Base-by-base conservation (phyloP, 192 early-diverging fungal species). In the Chytriomyces sp. region DNA sequence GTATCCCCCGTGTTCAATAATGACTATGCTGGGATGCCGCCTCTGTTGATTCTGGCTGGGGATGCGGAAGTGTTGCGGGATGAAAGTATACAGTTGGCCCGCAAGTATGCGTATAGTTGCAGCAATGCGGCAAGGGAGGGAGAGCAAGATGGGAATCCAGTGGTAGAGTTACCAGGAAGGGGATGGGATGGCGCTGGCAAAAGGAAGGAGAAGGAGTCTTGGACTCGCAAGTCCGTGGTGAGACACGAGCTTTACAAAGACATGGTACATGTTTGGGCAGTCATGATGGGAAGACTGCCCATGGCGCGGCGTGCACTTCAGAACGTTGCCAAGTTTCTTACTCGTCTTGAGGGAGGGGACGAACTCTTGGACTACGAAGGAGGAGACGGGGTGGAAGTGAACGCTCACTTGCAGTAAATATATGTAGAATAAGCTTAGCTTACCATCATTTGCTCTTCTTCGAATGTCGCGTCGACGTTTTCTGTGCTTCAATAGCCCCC, bases 201-300 rank as follows among this genome's bases (percentile, higher is more conserved):
- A 0, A 63, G 70, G 12, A 12, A 36, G 12, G 40, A 72, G n/a
- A 17, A n/a, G n/a, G n/a, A n/a, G n/a, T n/a, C n/a, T n/a, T n/a
- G 14, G 25, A 33, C 26, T 4, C 5, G 38, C 37, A 62, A 19
- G n/a, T 75, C 74, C 3, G 74, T 75, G 53, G 67, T 84, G 26
- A 70, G 78, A 0, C 79, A 81, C 58, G 82, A 84, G 57, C 44
- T 84, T 41, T 84, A 77, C 71, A 53, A 36, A n/a, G 82, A 84
- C 33, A 84, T 84, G 82, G 72, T 76, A 6, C 82, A 84, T 53
- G 80, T 79, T 59, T 84, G 79, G 54, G n/a, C n/a, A n/a, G 58
- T 66, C 32, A 62, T 66, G 38, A 39, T 79, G 32, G 30, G 32
- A 30, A 75, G 76, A 74, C 52, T 81, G 41, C 58, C 69, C 12